Conservation (phyloP, 192 early-diverging fungal genomes). For the Podila horticola region DNA sequence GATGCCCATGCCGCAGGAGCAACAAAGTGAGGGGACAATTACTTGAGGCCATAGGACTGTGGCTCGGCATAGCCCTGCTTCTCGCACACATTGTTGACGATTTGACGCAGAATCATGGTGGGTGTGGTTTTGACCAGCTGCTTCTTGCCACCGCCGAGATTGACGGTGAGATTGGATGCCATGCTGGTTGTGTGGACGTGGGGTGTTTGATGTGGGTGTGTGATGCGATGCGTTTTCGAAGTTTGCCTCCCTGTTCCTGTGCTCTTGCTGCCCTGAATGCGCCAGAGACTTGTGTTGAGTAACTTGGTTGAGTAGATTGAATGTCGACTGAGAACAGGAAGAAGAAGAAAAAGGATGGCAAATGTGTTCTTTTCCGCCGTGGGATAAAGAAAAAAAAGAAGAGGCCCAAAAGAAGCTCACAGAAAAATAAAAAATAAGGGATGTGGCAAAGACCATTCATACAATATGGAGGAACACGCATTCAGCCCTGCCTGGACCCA, state of each 20-base stretch:
- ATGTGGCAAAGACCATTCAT: neutral
- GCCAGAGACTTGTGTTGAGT: neutral
- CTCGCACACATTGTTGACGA: conserved; percentile 70
- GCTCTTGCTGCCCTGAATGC: too few species aligned
- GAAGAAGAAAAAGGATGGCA: neutral
- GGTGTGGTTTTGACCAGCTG: conserved; percentile 76
- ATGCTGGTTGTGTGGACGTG: conserved; percentile 35
- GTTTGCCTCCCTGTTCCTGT: neutral
- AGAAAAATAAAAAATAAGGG: neutral
- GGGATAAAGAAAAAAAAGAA: neutral
- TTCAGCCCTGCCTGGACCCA: neutral
- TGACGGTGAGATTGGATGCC: conserved; percentile 69
- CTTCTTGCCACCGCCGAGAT: conserved; percentile 58
- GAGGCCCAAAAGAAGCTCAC: neutral
- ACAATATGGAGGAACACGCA: neutral
- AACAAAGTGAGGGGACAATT: conserved; percentile 15
- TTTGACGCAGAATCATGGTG: conserved; percentile 72
- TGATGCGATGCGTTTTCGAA: neutral
- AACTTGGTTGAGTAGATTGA: neutral
- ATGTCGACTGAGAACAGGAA: neutral
- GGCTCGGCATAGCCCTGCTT: conserved; percentile 63
- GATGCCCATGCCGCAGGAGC: too few species aligned
- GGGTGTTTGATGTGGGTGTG: neutral
- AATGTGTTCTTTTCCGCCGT: neutral
- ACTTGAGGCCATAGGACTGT: conserved; percentile 70